Base-by-base conservation (phyloP, 2,329 filamentous ascomycete genomes). In the Pestalotiopsis sp. region DNA sequence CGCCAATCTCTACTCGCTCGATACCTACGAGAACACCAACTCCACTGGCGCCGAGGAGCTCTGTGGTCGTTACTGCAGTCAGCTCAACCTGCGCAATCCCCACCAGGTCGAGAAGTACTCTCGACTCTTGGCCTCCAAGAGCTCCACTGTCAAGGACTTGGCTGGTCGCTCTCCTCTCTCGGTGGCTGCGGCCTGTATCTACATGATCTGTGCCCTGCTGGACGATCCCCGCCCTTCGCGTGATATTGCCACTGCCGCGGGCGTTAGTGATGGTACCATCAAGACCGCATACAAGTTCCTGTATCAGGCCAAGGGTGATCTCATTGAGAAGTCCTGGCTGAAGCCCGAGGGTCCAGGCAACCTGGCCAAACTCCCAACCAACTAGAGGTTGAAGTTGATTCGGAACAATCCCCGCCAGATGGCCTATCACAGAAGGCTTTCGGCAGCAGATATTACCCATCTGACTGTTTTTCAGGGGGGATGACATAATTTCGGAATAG, bases 231-330 rank as follows among this genome's bases (percentile, higher is more conserved):
- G 92, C 75, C 85, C 89, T 6, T 92, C 94, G n/a, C 95, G 95
- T 80, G 92, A 97, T 70, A 98, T 99, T 74, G 93, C 94, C 4
- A 81, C 82, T 27, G 91, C 96, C 20, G 94, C 93, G 1, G 93
- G 94, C 72, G 96, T 99, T 36, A 98, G 94, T 78, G 97, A 99
- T 77, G 95, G 96, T 67, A 99, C 96, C 0, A 97, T 99, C 75
- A 95, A 97, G 76, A 97, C 93, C 31, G 95, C 95, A 0, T 99
- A 98, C 85, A 96, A 96, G 78, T 91, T 93, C 76, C 86, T 99
- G 63, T 95, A 95, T 78, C 85, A 87, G 20, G 90, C 92, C 63
- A 89, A 90, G 64, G 90, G 95, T 67, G 86, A 88, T 70, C 82
- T 99, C 69, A 89, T 98, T 75, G 90, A 92, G 73, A 84, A 89